These are phyloP conservation scores for Fusarium sp. DNA, from an alignment of 2,329 filamentous ascomycete genomes.

Conservation along the genomic window DNA sequence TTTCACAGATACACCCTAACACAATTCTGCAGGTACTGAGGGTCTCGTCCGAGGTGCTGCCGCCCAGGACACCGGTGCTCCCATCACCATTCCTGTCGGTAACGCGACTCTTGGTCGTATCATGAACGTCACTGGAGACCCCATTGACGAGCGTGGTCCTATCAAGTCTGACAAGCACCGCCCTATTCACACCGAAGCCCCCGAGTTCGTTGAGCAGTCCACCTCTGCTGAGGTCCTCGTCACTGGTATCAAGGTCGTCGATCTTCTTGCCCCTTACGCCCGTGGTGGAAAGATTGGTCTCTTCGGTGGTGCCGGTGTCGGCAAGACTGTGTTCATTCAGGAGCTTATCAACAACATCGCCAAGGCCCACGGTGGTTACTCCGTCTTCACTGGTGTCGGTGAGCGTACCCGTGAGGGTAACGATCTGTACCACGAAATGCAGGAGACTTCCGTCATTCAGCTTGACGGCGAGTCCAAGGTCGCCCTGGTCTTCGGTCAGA, in stretches of 20 bases:
- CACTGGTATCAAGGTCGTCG: conserved; percentile 99
- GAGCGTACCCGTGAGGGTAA: conserved; percentile 99
- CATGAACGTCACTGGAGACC: conserved; percentile 99
- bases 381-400: conserved; percentile 99
- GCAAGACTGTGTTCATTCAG: conserved; percentile 99
- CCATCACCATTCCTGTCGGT: conserved; percentile 97
- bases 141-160: conserved; percentile 98
- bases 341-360: conserved; percentile 99
- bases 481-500: conserved; percentile 99
- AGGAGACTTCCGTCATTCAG: conserved; percentile 99
- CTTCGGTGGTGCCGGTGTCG: conserved; percentile 99
- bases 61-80: conserved; percentile 88
- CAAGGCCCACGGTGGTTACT: conserved; percentile 99
- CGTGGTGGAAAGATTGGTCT: conserved; percentile 99
- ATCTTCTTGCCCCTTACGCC: conserved; percentile 97
- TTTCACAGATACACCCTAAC: conserved; percentile 34
- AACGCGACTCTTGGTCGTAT: conserved; percentile 95
- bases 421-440: conserved; percentile 99
- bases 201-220: conserved; percentile 93
- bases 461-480: conserved; percentile 99
- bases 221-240: conserved; percentile 96
- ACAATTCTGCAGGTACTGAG: conserved; percentile 82
- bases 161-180: conserved; percentile 91
- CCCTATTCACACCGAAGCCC: conserved; percentile 95
- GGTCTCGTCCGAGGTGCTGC: conserved; percentile 95